Percentiles rank a stretch among this genome's conserved stretches.
These are phyloP conservation scores for Amanita molliuscula DNA, from an alignment of 768 basidiomycete species.

Conservation along the genomic window DNA sequence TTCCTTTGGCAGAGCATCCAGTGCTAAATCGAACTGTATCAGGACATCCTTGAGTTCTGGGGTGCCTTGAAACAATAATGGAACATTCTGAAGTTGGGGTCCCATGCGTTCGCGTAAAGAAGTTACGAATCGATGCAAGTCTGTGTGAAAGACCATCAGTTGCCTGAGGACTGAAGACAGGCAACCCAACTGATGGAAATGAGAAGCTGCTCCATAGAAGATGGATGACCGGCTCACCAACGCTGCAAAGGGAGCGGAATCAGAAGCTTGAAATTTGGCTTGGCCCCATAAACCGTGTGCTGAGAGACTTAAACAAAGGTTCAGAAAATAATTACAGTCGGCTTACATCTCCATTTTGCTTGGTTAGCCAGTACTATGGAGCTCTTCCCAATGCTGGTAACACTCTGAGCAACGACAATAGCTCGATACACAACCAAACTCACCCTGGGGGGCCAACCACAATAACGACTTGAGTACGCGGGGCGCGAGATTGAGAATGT, in stretches of 20 bases:
- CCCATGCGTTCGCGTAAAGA: constrained; percentile 51
- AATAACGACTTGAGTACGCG: constrained; percentile 50
- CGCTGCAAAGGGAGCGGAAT: constrained; percentile 61
- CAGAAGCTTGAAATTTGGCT: constrained; percentile 57
- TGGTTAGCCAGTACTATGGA: constrained; percentile 61
- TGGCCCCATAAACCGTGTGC: constrained; percentile 71
- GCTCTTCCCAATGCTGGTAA: constrained; percentile 57
- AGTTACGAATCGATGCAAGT: constrained; percentile 55
- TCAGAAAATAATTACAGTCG: constrained; percentile 8
- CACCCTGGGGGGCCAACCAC: constrained; percentile 59
- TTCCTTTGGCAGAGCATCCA: constrained; percentile 40
- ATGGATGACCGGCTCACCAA: constrained; percentile 25
- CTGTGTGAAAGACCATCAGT: constrained; percentile 64
- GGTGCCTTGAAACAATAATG: constrained; percentile 60
- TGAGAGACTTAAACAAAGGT: constrained; percentile 11
- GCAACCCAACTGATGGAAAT: constrained; percentile 39
- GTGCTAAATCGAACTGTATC: constrained; percentile 38
- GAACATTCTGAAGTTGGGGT: constrained; percentile 59
- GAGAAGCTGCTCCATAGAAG: constrained; percentile 3
- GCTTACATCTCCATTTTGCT: constrained; percentile 57
- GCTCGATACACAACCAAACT: constrained; percentile 8
- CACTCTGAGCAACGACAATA: constrained; percentile 1
- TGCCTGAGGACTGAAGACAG: constrained; percentile 65
- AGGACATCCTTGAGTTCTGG: constrained; percentile 62
- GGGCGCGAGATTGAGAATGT: constrained; percentile 27